Evolutionary conservation across 129 eudicot species (phyloP), one percentile per base, ranked within the genome.

Genomic region (Smallanthus sonchifolius): DNA sequence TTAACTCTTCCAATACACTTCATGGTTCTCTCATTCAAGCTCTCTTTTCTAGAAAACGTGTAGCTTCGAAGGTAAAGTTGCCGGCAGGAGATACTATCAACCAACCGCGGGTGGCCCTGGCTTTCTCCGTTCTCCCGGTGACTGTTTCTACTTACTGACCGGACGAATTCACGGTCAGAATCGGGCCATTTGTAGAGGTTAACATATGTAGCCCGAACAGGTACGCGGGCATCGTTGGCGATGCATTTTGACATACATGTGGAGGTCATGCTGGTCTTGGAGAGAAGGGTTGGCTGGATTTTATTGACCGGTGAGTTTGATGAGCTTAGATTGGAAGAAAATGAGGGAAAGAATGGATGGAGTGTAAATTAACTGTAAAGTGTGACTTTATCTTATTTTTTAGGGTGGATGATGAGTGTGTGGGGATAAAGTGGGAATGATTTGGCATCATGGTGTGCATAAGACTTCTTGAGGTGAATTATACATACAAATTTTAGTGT

Each of bases 111-210:
- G 43, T 77, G 85, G 19, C 76, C 75, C 13, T 45, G 84, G 59
- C 77, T n/a, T 5, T 54, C 49, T 15, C 67, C 74, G 43, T 38
- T 19, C 32, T 40, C 37, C 35, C 43, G 67, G 20, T 69, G 76
- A 48, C 88, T 77, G 67, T 62, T 75, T n/a, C 60, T 69, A 72
- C 96, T 90, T 9, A 87, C 81, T 0, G 98, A 92, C 24, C 95
- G 75, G 14, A 92, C 87, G 56, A 92, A 92, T 64, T 83, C 90
- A 4, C 85, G 91, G 65, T 92, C 98, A 1, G 98, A 89, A 69
- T 92, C 98, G 2, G 98, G 96, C 95, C 98, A 90, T 74, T 88
- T 92, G 90, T 90, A 85, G 37, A 92, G 90, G 85, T 90, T 92
- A 0, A 84, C 83, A 37, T 92, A 92, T 19, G 95, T 92, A 45